Evolutionary conservation across 331 rosid genomes (phyloP).

Genomic region (Pyracantha coccinea): DNA sequence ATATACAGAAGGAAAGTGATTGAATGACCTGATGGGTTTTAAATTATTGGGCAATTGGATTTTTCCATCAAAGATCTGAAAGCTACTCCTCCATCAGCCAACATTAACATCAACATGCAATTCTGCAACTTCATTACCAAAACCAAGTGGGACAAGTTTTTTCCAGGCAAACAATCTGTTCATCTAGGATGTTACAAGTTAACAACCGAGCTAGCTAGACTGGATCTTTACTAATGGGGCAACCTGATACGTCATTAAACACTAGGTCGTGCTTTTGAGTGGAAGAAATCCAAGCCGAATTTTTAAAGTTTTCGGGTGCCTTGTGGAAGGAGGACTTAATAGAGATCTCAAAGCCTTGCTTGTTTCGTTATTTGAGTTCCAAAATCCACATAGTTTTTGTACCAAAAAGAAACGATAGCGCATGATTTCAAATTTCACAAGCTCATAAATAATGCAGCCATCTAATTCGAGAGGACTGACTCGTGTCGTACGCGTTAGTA

Average conservation of each 20-base stretch:
- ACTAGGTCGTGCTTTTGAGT: not conserved
- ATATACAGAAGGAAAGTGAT: too few species aligned
- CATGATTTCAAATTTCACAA: not conserved
- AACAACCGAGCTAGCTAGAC: not conserved
- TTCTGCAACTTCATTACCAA: not conserved
- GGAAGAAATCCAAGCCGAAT: not conserved
- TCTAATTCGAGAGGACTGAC: too few species aligned
- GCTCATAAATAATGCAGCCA: not conserved
- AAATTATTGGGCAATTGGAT: too few species aligned
- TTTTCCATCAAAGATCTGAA: too few species aligned
- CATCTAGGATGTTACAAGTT: not conserved
- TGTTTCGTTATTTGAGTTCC: not conserved
- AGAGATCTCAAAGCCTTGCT: too few species aligned
- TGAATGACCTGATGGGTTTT: too few species aligned
- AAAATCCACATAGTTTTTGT: not conserved
- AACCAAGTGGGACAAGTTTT: not conserved
- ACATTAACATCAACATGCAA: not conserved
- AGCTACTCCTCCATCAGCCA: too few species aligned
- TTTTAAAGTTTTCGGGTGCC: not conserved
- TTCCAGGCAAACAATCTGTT: not conserved
- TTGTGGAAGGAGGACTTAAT: not conserved
- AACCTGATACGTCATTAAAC: not conserved
- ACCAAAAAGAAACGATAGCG: not conserved
- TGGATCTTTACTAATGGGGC: not conserved
- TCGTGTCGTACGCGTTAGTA: too few species aligned